Evolutionary conservation across 805 yeast genomes (phyloP).

Genomic region (Lipomyces sp.): DNA sequence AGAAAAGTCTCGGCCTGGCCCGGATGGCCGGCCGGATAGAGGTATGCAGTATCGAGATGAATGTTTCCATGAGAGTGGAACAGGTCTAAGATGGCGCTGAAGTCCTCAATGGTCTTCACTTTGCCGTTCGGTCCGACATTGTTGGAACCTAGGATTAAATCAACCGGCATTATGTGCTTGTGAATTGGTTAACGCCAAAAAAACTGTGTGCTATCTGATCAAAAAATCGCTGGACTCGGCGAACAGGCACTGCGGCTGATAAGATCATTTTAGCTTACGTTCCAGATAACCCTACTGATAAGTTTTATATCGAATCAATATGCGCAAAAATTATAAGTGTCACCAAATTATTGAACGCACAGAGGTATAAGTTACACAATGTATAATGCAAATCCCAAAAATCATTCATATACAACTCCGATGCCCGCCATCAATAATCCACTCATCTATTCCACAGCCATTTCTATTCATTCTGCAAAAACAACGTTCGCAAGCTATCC

Average conservation of each 20-base stretch:
- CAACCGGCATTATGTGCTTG: slow-evolving; percentile 16
- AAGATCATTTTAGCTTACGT: too few species aligned
- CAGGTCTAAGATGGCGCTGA: slow-evolving; percentile 22
- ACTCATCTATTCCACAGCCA: neutral
- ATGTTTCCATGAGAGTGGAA: slow-evolving; percentile 13
- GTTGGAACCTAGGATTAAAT: slow-evolving; percentile 30
- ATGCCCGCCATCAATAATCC: neutral
- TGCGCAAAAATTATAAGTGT: neutral
- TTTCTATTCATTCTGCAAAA: slow-evolving; percentile 43
- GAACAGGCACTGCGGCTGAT: too few species aligned
- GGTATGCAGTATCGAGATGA: slow-evolving; percentile 24
- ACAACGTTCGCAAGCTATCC: slow-evolving; percentile 53
- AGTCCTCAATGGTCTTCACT: slow-evolving; percentile 6
- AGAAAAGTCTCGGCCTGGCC: slow-evolving; percentile 28
- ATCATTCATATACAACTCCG: neutral
- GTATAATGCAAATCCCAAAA: slow-evolving; percentile 1
- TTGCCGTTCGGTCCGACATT: slow-evolving; percentile 28
- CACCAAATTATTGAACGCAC: neutral
- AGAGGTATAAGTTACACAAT: neutral
- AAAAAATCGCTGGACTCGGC: too few species aligned
- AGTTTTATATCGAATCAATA: neutral
- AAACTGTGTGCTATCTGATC: too few species aligned
- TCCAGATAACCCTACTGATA: too few species aligned
- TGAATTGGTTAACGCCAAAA: neutral
- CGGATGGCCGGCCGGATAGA: slow-evolving; percentile 26